A percentile compares a stretch with the other conserved stretches of the same genome.
These are phyloP conservation scores for Phytophthora pisi DNA, from an alignment of 352 stramenopile species.

Conservation along the genomic window DNA sequence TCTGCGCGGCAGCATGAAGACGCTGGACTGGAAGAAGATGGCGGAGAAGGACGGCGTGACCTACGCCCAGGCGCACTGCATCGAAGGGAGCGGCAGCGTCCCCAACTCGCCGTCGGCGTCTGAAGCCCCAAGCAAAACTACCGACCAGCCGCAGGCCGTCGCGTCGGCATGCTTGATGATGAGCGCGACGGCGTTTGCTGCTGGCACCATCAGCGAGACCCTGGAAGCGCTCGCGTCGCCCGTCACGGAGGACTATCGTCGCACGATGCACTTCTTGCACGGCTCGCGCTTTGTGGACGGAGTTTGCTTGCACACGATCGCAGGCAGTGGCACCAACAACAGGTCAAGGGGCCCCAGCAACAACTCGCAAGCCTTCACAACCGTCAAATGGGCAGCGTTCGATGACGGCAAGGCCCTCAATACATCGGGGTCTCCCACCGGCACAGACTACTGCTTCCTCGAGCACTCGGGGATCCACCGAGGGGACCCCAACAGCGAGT, in stretches of 20 bases:
- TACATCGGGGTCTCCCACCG: constrained; percentile 32
- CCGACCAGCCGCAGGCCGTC: constrained; percentile 9
- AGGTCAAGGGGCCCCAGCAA: not conserved
- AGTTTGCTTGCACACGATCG: constrained; percentile 61
- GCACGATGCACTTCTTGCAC: constrained; percentile 71
- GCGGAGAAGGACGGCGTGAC: constrained; percentile 61
- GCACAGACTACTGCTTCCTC: constrained; percentile 82
- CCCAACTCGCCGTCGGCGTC: constrained; percentile 10
- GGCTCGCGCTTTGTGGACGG: constrained; percentile 64
- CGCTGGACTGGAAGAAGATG: constrained; percentile 64
- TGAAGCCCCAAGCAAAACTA: constrained; percentile 6
- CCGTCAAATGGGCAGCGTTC: constrained; percentile 81
- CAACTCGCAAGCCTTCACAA: constrained; percentile 60
- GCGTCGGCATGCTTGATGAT: constrained; percentile 61
- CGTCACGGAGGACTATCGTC: constrained; percentile 71
- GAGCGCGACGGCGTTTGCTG: constrained; percentile 59
- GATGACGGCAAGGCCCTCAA: constrained; percentile 49
- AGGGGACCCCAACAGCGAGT: constrained; percentile 6
- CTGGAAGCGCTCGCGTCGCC: constrained; percentile 68
- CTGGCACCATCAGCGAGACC: constrained; percentile 65
- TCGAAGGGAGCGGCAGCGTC: constrained; percentile 35
- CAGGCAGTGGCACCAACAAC: constrained; percentile 14
- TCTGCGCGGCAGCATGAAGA: constrained; percentile 50
- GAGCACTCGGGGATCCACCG: constrained; percentile 65
- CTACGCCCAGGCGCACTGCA: constrained; percentile 68